phyloP scores from a whole-genome alignment of 1,139 yeast species.

The Candida sanyaensis region DNA sequence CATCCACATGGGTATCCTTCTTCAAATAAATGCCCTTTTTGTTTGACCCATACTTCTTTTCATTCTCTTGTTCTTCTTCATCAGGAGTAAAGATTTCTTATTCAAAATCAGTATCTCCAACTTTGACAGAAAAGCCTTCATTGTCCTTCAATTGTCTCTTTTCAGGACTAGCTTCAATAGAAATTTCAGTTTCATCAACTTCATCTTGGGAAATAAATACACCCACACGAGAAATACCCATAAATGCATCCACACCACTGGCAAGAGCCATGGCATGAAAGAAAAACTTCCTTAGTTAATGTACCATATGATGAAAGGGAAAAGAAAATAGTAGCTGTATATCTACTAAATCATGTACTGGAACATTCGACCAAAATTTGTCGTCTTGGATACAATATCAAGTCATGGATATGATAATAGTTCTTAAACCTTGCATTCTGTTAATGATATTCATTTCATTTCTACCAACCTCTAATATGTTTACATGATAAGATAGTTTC shows the following conservation, averaged over 20 bases:
- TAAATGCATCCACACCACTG: slow-evolving; percentile 64
- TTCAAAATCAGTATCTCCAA: slow-evolving; percentile 57
- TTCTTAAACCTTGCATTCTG: slow-evolving; percentile 54
- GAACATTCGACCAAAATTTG: slow-evolving; percentile 73
- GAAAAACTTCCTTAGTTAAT: slow-evolving; percentile 50
- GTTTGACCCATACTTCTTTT: slow-evolving; percentile 11
- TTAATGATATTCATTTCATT: slow-evolving; percentile 52
- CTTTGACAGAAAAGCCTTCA: slow-evolving; percentile 39
- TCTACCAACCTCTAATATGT: slow-evolving; percentile 47
- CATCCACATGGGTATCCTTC: not conserved
- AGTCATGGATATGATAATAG: slow-evolving; percentile 62
- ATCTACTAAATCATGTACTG: slow-evolving; percentile 40
- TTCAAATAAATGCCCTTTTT: slow-evolving; percentile 10
- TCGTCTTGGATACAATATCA: slow-evolving; percentile 66
- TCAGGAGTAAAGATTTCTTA: slow-evolving; percentile 59
- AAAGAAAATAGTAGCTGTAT: slow-evolving; percentile 76
- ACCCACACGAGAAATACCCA: slow-evolving; percentile 63
- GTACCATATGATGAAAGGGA: slow-evolving; percentile 76
- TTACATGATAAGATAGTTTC: slow-evolving; percentile 61
- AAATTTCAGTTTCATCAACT: slow-evolving; percentile 16
- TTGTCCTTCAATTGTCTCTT: slow-evolving; percentile 22
- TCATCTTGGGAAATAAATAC: slow-evolving; percentile 44
- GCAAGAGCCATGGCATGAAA: slow-evolving; percentile 75
- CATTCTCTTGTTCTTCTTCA: slow-evolving; percentile 15
- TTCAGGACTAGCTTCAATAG: slow-evolving; percentile 27